These are phyloP conservation scores for Aspergillus funiculosus DNA, from an alignment of 495 filamentous ascomycete species.

Conservation along the genomic window DNA sequence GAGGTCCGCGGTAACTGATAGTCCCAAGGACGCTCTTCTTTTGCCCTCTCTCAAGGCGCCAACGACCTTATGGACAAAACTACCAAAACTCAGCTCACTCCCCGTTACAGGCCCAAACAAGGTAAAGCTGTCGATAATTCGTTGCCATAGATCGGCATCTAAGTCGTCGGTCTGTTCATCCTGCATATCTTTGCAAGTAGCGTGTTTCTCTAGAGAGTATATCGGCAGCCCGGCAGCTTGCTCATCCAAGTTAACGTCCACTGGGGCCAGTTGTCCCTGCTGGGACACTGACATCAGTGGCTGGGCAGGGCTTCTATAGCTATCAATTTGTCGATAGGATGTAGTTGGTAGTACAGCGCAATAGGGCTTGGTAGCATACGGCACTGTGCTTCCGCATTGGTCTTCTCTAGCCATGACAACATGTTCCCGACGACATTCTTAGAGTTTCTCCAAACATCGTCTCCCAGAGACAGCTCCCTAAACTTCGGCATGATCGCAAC, in stretches of 20 bases:
- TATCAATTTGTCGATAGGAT: not conserved
- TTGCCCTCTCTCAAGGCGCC: too few relatives aligned
- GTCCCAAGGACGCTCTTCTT: too few relatives aligned
- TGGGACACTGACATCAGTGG: not conserved
- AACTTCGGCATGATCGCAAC: not conserved
- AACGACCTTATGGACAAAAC: too few relatives aligned
- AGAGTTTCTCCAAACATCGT: conserved; percentile 8
- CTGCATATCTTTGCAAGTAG: not conserved
- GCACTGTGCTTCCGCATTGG: not conserved
- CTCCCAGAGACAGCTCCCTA: not conserved
- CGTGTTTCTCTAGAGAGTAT: not conserved
- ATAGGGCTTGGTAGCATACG: not conserved
- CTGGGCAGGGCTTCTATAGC: not conserved
- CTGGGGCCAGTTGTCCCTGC: too few relatives aligned
- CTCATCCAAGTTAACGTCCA: not conserved
- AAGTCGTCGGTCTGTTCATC: not conserved
- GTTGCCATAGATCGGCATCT: conserved; percentile 7
- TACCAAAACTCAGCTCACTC: not conserved
- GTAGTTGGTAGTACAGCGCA: not conserved
- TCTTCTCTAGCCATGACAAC: conserved; percentile 8
- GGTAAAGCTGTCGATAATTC: conserved; percentile 8
- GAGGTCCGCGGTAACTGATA: too few relatives aligned
- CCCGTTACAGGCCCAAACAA: conserved; percentile 2
- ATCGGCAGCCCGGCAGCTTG: not conserved
- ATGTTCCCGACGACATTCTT: not conserved